Evolutionary conservation across 2,329 filamentous ascomycete genomes (phyloP), one percentile per base, ranked within the genome.

Genomic region (Fusarium miscanthi): DNA sequence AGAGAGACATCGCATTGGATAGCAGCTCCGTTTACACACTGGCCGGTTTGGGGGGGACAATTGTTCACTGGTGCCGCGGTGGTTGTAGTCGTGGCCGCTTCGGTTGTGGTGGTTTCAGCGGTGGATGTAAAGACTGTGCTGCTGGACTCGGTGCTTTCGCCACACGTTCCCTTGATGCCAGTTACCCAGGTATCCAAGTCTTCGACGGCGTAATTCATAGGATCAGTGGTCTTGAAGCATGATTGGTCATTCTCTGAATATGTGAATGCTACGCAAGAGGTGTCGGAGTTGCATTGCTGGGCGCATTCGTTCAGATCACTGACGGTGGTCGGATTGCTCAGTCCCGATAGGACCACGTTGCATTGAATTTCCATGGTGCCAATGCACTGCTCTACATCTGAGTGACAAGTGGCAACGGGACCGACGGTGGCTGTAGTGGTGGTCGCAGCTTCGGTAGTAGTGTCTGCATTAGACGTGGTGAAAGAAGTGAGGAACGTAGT

Each of bases 281-380:
- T 5, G n/a, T 30, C 35, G 8, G 35, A 38, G 8, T 30, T 41
- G 3, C 51, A 54, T 4, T 1, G 1, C 21, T 54, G 51, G 6
- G 27, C 27, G 14, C 51, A 54, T 7, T 27, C 25, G 21, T 54
- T 23, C 14, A 40, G 11, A 31, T 31, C 10, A 17, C 9, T 2
- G 25, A 30, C 10, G 4, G 0, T 6, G 21, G 2, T 23, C 13
- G n/a, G 23, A 3, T 1, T 5, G 3, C 0, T 5, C 10, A 53
- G 3, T 8, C 35, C 35, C 5, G 7, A 6, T 3, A 49, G 21
- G 11, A 27, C 1, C n/a, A 19, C 25, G 12, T 2, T 1, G 1
- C 41, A 58, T 27, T 58, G 12, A 3, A 58, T 58, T 1, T 27
- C 13, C 23, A 58, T 58, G 3, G 40, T 48, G 4, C 31, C 41